Base-by-base conservation (phyloP, 345 rosid species). In the Leavenworthia alabamica region DNA sequence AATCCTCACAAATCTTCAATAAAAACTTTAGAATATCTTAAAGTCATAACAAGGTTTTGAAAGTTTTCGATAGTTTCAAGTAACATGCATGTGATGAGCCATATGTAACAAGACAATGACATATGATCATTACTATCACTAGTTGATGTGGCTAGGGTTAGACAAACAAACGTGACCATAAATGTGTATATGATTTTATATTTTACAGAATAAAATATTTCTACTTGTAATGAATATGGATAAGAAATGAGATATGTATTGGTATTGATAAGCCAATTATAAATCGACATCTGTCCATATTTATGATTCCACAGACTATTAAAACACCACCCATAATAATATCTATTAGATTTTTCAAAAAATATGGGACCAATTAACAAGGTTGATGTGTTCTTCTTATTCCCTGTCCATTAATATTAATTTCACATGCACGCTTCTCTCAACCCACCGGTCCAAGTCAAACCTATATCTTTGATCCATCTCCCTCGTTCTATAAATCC, bases 361-460 rank as follows among this genome's bases (percentile, higher is more conserved):
- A n/a, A n/a, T n/a, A n/a, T n/a, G 29, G 73, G 62, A 43, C 62
- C 67, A 68, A 8, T 29, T 12, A 15, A 40, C 60, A 50, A 29
- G 52, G 15, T 39, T 67, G 20, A 59, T 32, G 66, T 60, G 52
- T 22, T 59, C 22, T 42, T 33, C 60, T 68, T 28, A 7, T 7
- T 52, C 60, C 52, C 16, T n/a, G n/a, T n/a, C n/a, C n/a, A n/a
- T n/a, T n/a, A n/a, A 52, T 61, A 32, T 62, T 28, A 12, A 33
- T 16, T 36, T 24, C 31, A 15, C 61, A 62, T 24, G 29, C 62
- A 33, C 56, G 39, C 56, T 19, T 33, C 61, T 62, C 58, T 62
- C 63, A 55, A 35, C 52, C 68, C 75, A 46, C 73, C 73, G 35
- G 71, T 56, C 67, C 41, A 63, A 72, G 75, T 72, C 75, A 72